phyloP scores from a whole-genome alignment of 192 early-diverging fungal genomes.

The Coemansia interrupta region DNA sequence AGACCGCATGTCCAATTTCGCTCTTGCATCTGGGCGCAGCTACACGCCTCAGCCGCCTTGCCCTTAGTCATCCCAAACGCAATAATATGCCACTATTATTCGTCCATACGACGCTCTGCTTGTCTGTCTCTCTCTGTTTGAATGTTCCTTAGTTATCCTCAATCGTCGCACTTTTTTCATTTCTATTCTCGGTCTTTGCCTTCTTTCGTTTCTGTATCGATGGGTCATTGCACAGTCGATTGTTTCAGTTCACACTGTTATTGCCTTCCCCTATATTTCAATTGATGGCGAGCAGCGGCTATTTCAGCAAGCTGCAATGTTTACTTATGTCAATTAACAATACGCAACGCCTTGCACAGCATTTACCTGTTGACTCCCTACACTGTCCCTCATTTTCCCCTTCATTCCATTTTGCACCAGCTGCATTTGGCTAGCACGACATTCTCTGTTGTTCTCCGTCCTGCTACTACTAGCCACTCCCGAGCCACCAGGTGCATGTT shows the following conservation, averaged over 20 bases:
- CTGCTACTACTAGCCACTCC: conserved; percentile 3
- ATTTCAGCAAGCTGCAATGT: conserved; percentile 1
- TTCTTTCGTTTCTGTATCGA: conserved; percentile 18
- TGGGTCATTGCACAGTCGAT: conserved; percentile 27
- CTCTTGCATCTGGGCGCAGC: too few relatives aligned
- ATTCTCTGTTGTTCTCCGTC: conserved; percentile 1
- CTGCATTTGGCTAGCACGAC: background rate
- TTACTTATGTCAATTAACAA: conserved; percentile 6
- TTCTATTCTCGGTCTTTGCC: conserved; percentile 2
- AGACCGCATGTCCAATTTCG: too few relatives aligned
- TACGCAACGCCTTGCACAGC: conserved; percentile 6
- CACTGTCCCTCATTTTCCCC: conserved; percentile 8
- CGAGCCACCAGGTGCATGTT: background rate
- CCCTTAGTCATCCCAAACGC: too few relatives aligned
- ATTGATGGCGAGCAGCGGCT: conserved; percentile 2
- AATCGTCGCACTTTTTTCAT: background rate
- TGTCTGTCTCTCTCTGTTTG: conserved; percentile 6
- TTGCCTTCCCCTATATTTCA: conserved; percentile 13
- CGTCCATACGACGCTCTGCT: conserved; percentile 6
- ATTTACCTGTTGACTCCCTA: conserved; percentile 5
- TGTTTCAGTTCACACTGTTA: conserved; percentile 17
- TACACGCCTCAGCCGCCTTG: too few relatives aligned
- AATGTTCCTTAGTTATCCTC: conserved; percentile 8
- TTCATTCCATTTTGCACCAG: background rate
- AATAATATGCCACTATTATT: conserved; percentile 4